phyloP scores from a whole-genome alignment of 2,329 filamentous ascomycete species.

The Fusarium sp. region DNA sequence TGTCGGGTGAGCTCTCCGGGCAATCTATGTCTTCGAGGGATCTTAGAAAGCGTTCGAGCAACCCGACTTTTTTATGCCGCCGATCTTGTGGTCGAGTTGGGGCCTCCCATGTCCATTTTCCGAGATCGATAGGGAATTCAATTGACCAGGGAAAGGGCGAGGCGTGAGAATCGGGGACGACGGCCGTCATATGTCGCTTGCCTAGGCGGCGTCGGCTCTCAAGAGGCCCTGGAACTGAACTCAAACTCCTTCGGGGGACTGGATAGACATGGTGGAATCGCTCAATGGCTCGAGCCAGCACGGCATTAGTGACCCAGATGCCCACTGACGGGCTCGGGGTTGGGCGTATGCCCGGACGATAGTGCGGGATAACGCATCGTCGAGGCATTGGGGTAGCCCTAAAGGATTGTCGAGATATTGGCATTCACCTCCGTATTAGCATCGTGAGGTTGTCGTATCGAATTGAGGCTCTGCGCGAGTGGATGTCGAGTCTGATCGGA shows the following conservation, averaged over 20 bases:
- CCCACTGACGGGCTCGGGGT: conserved; percentile 36
- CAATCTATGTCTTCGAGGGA: conserved; percentile 42
- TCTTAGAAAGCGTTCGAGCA: conserved; percentile 46
- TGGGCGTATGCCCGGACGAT: conserved; percentile 38
- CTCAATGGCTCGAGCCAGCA: conserved; percentile 50
- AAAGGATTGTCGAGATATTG: not conserved
- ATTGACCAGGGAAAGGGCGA: conserved; percentile 60
- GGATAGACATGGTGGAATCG: conserved; percentile 43
- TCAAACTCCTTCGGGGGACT: conserved; percentile 47
- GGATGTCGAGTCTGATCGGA: not conserved
- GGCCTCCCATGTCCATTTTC: conserved; percentile 64
- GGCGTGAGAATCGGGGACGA: conserved; percentile 54
- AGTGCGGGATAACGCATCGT: conserved; percentile 45
- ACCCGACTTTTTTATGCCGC: conserved; percentile 39
- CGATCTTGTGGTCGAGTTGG: conserved; percentile 52
- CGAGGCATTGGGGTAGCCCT: conserved; percentile 46
- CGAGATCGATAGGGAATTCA: conserved; percentile 56
- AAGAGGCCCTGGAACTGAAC: conserved; percentile 63
- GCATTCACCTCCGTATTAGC: conserved; percentile 17
- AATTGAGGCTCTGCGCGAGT: not conserved
- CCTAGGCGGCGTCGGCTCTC: conserved; percentile 65
- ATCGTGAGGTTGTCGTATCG: conserved; percentile 7
- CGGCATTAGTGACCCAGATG: conserved; percentile 49
- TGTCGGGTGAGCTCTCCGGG: not conserved
- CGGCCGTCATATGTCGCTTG: conserved; percentile 64